Evolutionary conservation across 345 rosid species (phyloP).

Genomic region (Syzygium grande): DNA sequence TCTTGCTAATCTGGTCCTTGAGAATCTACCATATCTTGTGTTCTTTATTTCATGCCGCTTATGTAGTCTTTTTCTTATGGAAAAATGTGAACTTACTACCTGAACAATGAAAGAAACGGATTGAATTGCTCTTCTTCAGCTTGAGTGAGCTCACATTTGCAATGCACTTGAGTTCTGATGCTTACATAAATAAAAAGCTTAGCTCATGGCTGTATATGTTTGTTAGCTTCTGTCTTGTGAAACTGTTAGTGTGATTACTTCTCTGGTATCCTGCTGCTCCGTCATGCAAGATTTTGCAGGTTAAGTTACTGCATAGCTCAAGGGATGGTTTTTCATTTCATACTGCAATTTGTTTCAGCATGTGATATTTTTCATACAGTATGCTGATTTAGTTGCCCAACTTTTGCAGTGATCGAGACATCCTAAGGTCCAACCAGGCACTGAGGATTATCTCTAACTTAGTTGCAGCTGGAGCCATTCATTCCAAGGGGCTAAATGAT

Average conservation of each 20-base stretch:
- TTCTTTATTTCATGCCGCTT: not conserved
- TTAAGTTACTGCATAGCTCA: not conserved
- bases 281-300: not conserved
- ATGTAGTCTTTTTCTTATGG: not conserved
- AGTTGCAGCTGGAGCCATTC: slow-evolving; percentile 64
- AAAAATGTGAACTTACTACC: not conserved
- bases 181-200: not conserved
- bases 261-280: not conserved
- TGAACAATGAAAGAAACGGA: not conserved
- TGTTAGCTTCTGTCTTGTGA: not conserved
- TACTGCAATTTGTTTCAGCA: not conserved
- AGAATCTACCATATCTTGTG: not conserved
- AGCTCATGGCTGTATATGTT: not conserved
- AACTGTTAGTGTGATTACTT: not conserved
- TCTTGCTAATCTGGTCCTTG: not conserved
- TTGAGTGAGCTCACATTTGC: not conserved
- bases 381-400: not conserved
- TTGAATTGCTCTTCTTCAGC: not conserved
- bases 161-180: not conserved
- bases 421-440: slow-evolving; percentile 60
- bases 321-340: not conserved
- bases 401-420: slow-evolving; percentile 60
- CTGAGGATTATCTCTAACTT: slow-evolving; percentile 79
- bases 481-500: slow-evolving; percentile 41
- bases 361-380: not conserved